These are phyloP conservation scores for Saussurea involucrata DNA, from an alignment of 129 eudicot species.

Conservation along the genomic window DNA sequence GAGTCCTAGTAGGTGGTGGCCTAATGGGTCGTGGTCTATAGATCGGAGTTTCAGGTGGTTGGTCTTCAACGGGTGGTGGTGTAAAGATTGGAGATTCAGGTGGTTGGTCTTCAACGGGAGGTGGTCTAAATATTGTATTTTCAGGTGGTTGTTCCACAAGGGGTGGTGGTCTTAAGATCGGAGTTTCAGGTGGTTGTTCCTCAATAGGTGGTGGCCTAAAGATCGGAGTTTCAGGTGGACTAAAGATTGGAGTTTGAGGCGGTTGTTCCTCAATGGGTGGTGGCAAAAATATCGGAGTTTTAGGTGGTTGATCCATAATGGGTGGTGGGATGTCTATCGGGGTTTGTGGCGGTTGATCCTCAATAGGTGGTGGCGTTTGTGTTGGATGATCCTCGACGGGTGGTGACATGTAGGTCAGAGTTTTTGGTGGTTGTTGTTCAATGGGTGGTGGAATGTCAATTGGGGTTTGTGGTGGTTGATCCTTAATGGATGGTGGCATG, in stretches of 20 bases:
- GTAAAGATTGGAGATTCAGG: not conserved
- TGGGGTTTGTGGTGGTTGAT: conserved; percentile 15
- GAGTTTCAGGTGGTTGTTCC: not conserved
- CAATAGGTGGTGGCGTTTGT: not conserved
- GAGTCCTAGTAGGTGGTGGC: not conserved
- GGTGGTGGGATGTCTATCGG: not conserved
- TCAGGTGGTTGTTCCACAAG: too few species aligned
- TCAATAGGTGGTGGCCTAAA: not conserved
- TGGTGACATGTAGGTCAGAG: not conserved
- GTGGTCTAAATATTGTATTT: too few species aligned
- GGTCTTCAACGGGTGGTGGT: not conserved
- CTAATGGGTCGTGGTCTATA: not conserved
- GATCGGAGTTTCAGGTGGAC: not conserved
- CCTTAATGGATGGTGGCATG: not conserved
- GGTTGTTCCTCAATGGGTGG: conserved; percentile 8
- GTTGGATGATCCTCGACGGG: not conserved
- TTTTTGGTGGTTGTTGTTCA: not conserved
- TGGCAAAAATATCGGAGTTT: not conserved
- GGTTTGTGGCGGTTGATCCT: not conserved
- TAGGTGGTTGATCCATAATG: conserved; percentile 9
- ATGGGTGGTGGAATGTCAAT: not conserved
- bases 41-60: not conserved
- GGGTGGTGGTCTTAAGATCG: not conserved
- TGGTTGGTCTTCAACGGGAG: not conserved
- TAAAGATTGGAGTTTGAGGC: not conserved